Conservation (phyloP, 2,329 filamentous ascomycete species). For the Cladophialophora exuberans region DNA sequence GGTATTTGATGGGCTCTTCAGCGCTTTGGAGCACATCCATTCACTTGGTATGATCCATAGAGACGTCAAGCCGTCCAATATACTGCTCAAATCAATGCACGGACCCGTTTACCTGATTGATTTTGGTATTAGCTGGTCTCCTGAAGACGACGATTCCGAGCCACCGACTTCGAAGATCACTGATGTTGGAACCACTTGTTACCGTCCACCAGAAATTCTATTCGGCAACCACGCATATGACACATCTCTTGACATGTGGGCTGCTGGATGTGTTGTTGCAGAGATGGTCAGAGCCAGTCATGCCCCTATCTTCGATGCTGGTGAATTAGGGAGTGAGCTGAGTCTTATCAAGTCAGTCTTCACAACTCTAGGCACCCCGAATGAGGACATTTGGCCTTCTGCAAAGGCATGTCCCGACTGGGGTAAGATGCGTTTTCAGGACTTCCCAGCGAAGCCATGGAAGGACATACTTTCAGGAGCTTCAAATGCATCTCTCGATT, state of each 20-base stretch:
- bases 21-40: slow-evolving; percentile 73
- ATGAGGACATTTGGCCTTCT: slow-evolving; percentile 74
- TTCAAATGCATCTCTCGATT: slow-evolving; percentile 61
- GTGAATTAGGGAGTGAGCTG: slow-evolving; percentile 88
- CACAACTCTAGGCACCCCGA: slow-evolving; percentile 85
- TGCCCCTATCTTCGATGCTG: slow-evolving; percentile 77
- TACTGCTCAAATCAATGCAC: slow-evolving; percentile 69
- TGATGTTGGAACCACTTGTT: slow-evolving; percentile 90
- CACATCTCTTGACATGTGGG: slow-evolving; percentile 83
- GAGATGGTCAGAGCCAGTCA: slow-evolving; percentile 66
- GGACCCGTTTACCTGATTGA: slow-evolving; percentile 82
- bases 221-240: slow-evolving; percentile 81
- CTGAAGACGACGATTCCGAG: slow-evolving; percentile 63
- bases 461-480: slow-evolving; percentile 67
- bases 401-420: slow-evolving; percentile 73
- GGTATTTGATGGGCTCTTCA: slow-evolving; percentile 70
- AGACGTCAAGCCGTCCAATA: slow-evolving; percentile 90
- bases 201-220: slow-evolving; percentile 85
- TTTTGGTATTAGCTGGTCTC: slow-evolving; percentile 89
- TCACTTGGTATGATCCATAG: slow-evolving; percentile 79
- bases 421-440: slow-evolving; percentile 78
- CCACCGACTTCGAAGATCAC: slow-evolving; percentile 72
- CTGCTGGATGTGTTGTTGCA: slow-evolving; percentile 78
- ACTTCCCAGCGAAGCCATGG: slow-evolving; percentile 72
- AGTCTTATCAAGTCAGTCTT: slow-evolving; percentile 92